Conservation (phyloP, 2,329 filamentous ascomycete genomes). For the Arthrobotrys iridis region DNA sequence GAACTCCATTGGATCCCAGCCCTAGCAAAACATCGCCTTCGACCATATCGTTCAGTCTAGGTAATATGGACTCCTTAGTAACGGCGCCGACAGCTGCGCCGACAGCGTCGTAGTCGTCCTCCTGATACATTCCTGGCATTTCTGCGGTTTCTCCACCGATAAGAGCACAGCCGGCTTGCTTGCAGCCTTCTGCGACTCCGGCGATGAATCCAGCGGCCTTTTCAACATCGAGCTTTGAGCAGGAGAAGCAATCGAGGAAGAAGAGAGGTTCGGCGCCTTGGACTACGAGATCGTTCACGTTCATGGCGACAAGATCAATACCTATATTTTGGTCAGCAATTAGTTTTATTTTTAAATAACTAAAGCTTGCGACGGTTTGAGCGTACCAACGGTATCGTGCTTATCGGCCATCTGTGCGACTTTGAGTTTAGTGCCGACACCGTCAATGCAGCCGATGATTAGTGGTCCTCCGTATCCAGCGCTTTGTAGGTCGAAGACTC, state of each 20-base stretch:
- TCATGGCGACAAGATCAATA: slow-evolving; percentile 98
- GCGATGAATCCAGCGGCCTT: slow-evolving; percentile 86
- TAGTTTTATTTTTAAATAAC: not conserved
- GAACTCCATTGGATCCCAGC: slow-evolving; percentile 83
- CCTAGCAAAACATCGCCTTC: slow-evolving; percentile 87
- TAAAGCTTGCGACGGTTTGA: not conserved
- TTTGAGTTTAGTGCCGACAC: slow-evolving; percentile 95
- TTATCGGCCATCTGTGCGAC: slow-evolving; percentile 89
- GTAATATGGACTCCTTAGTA: slow-evolving; percentile 73
- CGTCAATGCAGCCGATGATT: slow-evolving; percentile 93
- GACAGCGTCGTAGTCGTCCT: slow-evolving; percentile 90
- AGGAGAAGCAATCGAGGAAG: slow-evolving; percentile 98
- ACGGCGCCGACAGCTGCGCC: slow-evolving; percentile 90
- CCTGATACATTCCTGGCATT: slow-evolving; percentile 94
- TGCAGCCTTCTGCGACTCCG: slow-evolving; percentile 88
- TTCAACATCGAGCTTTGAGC: slow-evolving; percentile 82
- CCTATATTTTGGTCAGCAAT: slow-evolving; percentile 60
- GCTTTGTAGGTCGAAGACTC: slow-evolving; percentile 79
- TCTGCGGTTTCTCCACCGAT: slow-evolving; percentile 98
- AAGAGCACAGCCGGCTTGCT: slow-evolving; percentile 83
- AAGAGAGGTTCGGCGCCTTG: slow-evolving; percentile 94
- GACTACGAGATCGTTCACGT: slow-evolving; percentile 96
- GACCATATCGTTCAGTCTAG: slow-evolving; percentile 77
- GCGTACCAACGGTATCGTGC: slow-evolving; percentile 81
- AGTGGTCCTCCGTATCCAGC: slow-evolving; percentile 82